Evolutionary conservation across 352 stramenopile species (phyloP).

Genomic region (Saprolegnia parasitica): DNA sequence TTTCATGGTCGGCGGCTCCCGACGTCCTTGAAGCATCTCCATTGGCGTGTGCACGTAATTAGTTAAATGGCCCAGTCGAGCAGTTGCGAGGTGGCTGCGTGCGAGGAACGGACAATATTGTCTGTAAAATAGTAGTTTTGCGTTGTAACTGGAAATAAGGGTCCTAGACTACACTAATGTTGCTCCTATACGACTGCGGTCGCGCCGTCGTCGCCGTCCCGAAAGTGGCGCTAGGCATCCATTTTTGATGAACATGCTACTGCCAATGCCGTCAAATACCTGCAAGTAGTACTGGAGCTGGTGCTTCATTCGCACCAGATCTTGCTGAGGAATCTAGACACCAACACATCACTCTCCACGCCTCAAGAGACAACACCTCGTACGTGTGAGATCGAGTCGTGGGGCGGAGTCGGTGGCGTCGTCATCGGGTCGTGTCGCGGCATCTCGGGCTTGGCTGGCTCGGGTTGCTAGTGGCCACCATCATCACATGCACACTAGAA

Average conservation of each 20-base stretch:
- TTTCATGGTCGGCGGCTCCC: too few species aligned
- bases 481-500: background rate
- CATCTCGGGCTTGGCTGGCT: background rate
- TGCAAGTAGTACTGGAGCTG: constrained; percentile 86
- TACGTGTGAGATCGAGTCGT: constrained; percentile 5
- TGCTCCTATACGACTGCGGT: constrained; percentile 9
- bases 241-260: background rate
- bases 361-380: background rate
- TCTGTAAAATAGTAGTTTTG: too few species aligned
- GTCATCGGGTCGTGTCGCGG: background rate
- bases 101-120: too few species aligned
- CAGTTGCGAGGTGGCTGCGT: too few species aligned
- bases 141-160: too few species aligned
- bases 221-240: constrained; percentile 4
- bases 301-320: constrained; percentile 64
- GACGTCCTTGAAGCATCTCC: too few species aligned
- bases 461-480: background rate
- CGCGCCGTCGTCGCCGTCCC: background rate
- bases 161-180: constrained; percentile 6
- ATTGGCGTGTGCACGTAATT: too few species aligned
- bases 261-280: constrained; percentile 34
- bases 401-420: background rate
- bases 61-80: too few species aligned
- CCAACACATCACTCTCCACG: constrained; percentile 29
- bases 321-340: constrained; percentile 47